Percentiles rank a stretch among this genome's conserved stretches.
Conservation (phyloP, 2,329 filamentous ascomycete genomes). For the Escovopsis sp. region DNA sequence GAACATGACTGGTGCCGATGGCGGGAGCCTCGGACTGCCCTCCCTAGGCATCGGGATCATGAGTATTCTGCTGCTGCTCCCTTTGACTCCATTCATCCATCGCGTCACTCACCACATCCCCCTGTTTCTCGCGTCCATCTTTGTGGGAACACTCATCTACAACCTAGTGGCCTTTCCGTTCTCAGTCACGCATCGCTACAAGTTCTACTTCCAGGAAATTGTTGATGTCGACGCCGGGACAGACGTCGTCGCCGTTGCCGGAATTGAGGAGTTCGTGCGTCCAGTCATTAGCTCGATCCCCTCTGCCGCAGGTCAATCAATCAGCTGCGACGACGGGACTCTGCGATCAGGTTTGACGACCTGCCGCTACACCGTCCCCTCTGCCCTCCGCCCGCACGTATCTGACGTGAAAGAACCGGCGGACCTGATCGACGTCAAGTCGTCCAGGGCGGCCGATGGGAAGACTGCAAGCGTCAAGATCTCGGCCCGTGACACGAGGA, state of each 20-base stretch:
- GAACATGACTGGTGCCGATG: conserved; percentile 73
- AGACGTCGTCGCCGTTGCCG: conserved; percentile 55
- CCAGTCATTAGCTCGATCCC: conserved; percentile 56
- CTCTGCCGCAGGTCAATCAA: conserved; percentile 47
- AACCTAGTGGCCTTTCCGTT: conserved; percentile 84
- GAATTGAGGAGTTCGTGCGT: conserved; percentile 51
- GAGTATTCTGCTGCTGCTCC: conserved; percentile 58
- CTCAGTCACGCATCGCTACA: conserved; percentile 62
- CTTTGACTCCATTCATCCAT: conserved; percentile 72
- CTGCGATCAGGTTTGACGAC: conserved; percentile 29
- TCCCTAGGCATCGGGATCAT: conserved; percentile 57
- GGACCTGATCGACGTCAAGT: conserved; percentile 48
- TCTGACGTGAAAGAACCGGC: conserved; percentile 28
- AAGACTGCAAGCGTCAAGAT: conserved; percentile 50
- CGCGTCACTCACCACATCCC: conserved; percentile 75
- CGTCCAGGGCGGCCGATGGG: conserved; percentile 15
- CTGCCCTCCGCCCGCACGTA: conserved; percentile 45
- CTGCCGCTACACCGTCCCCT: conserved; percentile 54
- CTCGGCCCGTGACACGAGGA: conserved; percentile 59
- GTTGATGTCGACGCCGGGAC: conserved; percentile 61
- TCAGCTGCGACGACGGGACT: conserved; percentile 37
- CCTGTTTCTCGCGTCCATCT: conserved; percentile 57
- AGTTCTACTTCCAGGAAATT: conserved; percentile 74
- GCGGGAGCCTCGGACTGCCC: conserved; percentile 54
- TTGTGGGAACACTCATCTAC: conserved; percentile 65